phyloP scores from a whole-genome alignment of 116 monocot species.

The Dioscorea cayenensis region DNA sequence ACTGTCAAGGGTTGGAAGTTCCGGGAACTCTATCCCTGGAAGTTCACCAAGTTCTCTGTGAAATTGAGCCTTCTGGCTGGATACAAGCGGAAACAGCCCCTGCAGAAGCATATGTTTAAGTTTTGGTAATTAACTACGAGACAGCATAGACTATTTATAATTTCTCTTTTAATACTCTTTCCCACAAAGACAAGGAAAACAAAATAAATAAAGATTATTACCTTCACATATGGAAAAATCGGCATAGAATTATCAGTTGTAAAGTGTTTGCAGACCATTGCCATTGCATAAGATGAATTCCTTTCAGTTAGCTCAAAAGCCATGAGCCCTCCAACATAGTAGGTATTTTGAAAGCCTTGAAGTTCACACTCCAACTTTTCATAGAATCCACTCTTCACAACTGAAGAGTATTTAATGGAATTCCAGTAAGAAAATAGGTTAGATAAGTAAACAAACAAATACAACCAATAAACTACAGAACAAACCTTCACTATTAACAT shows the following conservation, averaged over 20 bases:
- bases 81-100: slow-evolving; percentile 38
- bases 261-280: slow-evolving; percentile 40
- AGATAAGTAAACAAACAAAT: background rate
- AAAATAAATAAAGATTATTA: background rate
- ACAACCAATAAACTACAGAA: background rate
- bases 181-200: background rate
- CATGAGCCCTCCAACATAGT: slow-evolving; percentile 46
- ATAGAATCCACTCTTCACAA: slow-evolving; percentile 41
- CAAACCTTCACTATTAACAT: slow-evolving; percentile 42
- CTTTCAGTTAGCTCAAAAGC: slow-evolving; percentile 53
- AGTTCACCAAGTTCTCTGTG: slow-evolving; percentile 32
- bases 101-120: slow-evolving; percentile 15
- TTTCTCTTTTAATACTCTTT: background rate
- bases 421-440: background rate
- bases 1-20: slow-evolving; percentile 36
- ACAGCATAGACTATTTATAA: background rate
- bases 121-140: background rate
- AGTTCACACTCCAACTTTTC: slow-evolving; percentile 39
- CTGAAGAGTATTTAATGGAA: slow-evolving; percentile 11
- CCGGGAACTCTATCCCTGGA: slow-evolving; percentile 32
- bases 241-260: slow-evolving; percentile 17
- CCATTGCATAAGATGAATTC: slow-evolving; percentile 39
- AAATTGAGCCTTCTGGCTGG: slow-evolving; percentile 5
- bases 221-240: slow-evolving; percentile 42
- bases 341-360: slow-evolving; percentile 52